phyloP scores from a whole-genome alignment of 768 basidiomycete species.

The Chiua virens region DNA sequence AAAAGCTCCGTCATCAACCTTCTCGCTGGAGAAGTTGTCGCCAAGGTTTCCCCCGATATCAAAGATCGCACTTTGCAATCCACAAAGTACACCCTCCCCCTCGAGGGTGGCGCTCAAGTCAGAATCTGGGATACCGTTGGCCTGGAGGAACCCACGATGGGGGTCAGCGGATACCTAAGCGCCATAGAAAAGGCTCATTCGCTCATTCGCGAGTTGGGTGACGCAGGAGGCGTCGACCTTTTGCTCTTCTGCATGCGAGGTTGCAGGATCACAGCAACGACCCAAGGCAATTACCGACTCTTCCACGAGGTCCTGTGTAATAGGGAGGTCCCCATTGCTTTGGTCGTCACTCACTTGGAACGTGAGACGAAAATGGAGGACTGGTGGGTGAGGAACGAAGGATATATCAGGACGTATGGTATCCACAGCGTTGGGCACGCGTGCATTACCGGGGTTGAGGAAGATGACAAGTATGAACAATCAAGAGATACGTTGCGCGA shows the following conservation, averaged over 20 bases:
- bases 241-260: conserved; percentile 41
- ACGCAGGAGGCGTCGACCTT: conserved; percentile 32
- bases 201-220: conserved; percentile 24
- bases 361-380: conserved; percentile 34
- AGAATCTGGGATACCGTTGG: conserved; percentile 32
- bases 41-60: conserved; percentile 32
- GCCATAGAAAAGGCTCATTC: conserved; percentile 29
- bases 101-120: conserved; percentile 5
- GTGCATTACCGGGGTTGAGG: conserved; percentile 41
- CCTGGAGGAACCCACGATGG: conserved; percentile 31
- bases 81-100: conserved; percentile 21
- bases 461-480: conserved; percentile 34
- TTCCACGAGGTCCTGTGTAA: conserved; percentile 41
- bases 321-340: conserved; percentile 37
- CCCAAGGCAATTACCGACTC: conserved; percentile 39
- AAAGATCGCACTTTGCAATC: conserved; percentile 35
- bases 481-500: conserved; percentile 28
- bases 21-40: conserved; percentile 30
- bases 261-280: conserved; percentile 28
- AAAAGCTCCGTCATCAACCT: conserved; percentile 49
- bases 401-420: conserved; percentile 23
- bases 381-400: conserved; percentile 35
- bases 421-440: conserved; percentile 36
- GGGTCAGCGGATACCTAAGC: conserved; percentile 25
- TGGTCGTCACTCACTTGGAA: conserved; percentile 43